phyloP scores from a whole-genome alignment of 352 stramenopile species.

The Halophytophthora polymorphica region DNA sequence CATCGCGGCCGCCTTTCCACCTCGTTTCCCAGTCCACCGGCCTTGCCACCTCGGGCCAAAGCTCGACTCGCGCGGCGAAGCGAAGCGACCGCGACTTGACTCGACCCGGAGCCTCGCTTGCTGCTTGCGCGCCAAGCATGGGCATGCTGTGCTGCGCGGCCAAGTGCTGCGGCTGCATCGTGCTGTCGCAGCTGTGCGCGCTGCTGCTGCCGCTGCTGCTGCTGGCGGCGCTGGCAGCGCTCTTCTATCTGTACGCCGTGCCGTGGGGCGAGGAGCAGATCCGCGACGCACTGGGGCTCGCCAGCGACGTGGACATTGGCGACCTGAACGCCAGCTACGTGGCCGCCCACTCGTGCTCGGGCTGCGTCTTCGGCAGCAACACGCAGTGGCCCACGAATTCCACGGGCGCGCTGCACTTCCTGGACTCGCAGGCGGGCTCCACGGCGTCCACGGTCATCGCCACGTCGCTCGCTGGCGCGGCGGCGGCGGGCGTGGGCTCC shows the following conservation, averaged over 20 bases:
- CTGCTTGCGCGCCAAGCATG: slow-evolving; percentile 17
- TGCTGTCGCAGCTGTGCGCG: slow-evolving; percentile 64
- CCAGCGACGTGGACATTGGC: slow-evolving; percentile 43
- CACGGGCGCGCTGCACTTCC: slow-evolving; percentile 60
- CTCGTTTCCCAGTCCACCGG: not conserved
- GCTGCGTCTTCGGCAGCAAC: slow-evolving; percentile 83
- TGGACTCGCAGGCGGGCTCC: slow-evolving; percentile 65
- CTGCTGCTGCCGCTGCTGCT: slow-evolving; percentile 54
- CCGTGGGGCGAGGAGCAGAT: slow-evolving; percentile 80
- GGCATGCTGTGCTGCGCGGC: slow-evolving; percentile 46
- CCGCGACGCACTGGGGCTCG: slow-evolving; percentile 42
- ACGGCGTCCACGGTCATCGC: slow-evolving; percentile 66
- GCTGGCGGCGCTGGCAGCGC: slow-evolving; percentile 46
- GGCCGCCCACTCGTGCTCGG: slow-evolving; percentile 69
- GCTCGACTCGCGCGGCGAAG: no score
- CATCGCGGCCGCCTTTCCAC: slow-evolving; percentile 1
- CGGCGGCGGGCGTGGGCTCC: slow-evolving; percentile 44
- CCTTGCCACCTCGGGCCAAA: no score
- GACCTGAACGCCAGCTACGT: slow-evolving; percentile 48
- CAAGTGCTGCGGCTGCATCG: slow-evolving; percentile 79
- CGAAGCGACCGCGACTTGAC: no score
- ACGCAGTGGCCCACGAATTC: slow-evolving; percentile 79
- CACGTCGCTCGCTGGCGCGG: slow-evolving; percentile 55
- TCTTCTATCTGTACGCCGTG: slow-evolving; percentile 70
- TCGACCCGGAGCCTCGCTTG: no score